Evolutionary conservation across 192 early-diverging fungal species (phyloP).

Genomic region (Podila verticillata): DNA sequence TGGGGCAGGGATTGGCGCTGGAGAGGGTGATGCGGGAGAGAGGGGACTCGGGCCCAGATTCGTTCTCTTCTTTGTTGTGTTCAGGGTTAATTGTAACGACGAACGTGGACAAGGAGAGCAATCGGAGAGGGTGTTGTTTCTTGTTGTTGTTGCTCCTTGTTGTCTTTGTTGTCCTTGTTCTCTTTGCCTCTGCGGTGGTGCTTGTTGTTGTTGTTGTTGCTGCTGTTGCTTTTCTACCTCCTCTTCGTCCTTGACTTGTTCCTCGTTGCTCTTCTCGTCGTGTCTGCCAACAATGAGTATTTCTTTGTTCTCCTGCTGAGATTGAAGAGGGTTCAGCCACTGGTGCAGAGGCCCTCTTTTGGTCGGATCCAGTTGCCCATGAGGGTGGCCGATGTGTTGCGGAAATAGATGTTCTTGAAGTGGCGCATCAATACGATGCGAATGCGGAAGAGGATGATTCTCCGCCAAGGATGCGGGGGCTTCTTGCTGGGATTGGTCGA

Average conservation of each 20-base stretch:
- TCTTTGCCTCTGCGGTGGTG: not conserved
- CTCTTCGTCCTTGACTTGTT: not conserved
- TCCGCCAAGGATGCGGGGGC: not conserved
- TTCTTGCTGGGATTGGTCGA: not conserved
- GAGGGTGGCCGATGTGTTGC: not conserved
- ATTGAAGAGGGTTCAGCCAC: not conserved
- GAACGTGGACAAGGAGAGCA: slow-evolving; percentile 9
- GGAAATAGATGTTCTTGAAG: not conserved
- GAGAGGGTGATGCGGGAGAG: not conserved
- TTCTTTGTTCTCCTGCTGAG: not conserved
- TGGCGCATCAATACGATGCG: not conserved
- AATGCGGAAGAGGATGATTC: not conserved
- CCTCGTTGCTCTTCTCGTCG: not conserved
- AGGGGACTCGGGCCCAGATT: too few species aligned
- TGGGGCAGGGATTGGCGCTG: not conserved
- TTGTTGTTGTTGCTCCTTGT: not conserved
- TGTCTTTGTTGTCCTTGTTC: not conserved
- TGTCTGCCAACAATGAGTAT: not conserved
- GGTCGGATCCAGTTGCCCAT: too few species aligned
- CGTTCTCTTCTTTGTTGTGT: not conserved
- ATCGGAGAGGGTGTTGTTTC: not conserved
- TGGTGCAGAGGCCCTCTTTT: not conserved
- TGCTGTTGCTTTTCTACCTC: not conserved
- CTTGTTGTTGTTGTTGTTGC: not conserved
- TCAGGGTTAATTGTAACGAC: not conserved